Percentiles rank a stretch among this genome's conserved stretches.
phyloP scores from a whole-genome alignment of 176 grass and related monocot species.

The Calamus simplicifolius region DNA sequence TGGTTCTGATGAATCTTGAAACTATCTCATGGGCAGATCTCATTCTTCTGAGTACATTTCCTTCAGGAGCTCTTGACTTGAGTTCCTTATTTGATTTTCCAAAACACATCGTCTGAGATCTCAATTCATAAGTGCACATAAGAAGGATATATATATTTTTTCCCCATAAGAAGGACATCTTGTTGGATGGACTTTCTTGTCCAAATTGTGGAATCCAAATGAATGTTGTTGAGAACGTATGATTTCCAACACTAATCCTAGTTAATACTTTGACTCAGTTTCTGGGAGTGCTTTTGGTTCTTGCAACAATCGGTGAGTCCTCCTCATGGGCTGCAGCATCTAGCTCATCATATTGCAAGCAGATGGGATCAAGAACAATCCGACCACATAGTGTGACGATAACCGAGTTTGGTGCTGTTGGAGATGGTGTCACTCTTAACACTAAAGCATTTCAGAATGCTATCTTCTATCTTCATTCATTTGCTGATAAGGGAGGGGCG shows the following conservation, averaged over 20 bases:
- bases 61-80: too few species aligned
- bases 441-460: conserved; percentile 98
- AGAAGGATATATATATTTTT: too few species aligned
- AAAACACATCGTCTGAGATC: too few species aligned
- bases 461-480: conserved; percentile 96
- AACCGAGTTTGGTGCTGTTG: conserved; percentile 91
- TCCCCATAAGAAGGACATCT: too few species aligned
- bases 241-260: background rate
- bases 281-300: conserved; percentile 38
- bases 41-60: too few species aligned
- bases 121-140: too few species aligned
- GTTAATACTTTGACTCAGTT: conserved; percentile 29
- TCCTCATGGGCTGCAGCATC: conserved; percentile 27
- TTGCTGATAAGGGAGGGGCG: conserved; percentile 87
- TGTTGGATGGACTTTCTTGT: too few species aligned
- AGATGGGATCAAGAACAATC: conserved; percentile 56
- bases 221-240: too few species aligned
- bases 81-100: too few species aligned
- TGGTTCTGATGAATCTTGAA: too few species aligned
- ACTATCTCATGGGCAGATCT: too few species aligned
- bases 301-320: conserved; percentile 22
- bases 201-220: too few species aligned
- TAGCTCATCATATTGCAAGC: conserved; percentile 47
- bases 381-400: conserved; percentile 88
- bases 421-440: conserved; percentile 79